A percentile compares a stretch with the other conserved stretches of the same genome.
Evolutionary conservation across 495 filamentous ascomycete species (phyloP).

Genomic region (Neurospora sp.): DNA sequence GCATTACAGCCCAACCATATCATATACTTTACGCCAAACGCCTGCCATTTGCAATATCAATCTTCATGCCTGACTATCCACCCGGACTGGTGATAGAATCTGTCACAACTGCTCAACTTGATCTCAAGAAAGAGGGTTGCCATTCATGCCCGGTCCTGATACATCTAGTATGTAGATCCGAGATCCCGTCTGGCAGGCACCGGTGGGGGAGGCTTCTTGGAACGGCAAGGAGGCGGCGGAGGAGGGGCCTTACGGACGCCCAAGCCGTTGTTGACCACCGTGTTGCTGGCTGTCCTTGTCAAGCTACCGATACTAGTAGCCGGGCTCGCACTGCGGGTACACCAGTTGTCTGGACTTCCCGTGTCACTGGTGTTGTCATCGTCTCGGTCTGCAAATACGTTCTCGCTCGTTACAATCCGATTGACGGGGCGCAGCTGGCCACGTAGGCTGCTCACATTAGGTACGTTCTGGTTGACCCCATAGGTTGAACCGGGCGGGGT

Average conservation of each 20-base stretch:
- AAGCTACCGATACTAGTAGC: slow-evolving; percentile 52
- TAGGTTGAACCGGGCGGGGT: slow-evolving; percentile 18
- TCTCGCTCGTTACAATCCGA: slow-evolving; percentile 31
- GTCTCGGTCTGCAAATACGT: slow-evolving; percentile 54
- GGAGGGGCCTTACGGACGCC: slow-evolving; percentile 60
- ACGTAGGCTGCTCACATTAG: slow-evolving; percentile 28
- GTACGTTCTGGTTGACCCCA: slow-evolving; percentile 15
- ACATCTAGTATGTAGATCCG: slow-evolving; percentile 17
- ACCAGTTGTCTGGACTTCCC: slow-evolving; percentile 48
- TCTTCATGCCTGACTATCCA: background rate
- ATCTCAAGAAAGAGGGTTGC: background rate
- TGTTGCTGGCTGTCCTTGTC: slow-evolving; percentile 43
- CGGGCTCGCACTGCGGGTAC: slow-evolving; percentile 48
- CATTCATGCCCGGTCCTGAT: background rate
- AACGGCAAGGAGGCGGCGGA: slow-evolving; percentile 69
- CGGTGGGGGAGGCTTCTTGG: slow-evolving; percentile 70
- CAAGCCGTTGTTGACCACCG: slow-evolving; percentile 32
- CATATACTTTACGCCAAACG: background rate
- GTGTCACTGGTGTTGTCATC: slow-evolving; percentile 49
- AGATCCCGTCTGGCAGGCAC: slow-evolving; percentile 32
- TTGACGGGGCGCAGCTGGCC: slow-evolving; percentile 32
- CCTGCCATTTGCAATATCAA: background rate
- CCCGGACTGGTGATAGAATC: background rate
- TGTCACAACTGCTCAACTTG: background rate
- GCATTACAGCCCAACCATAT: background rate